Base-by-base conservation (phyloP, 768 basidiomycete genomes). In the Calocybe gangraenosa region DNA sequence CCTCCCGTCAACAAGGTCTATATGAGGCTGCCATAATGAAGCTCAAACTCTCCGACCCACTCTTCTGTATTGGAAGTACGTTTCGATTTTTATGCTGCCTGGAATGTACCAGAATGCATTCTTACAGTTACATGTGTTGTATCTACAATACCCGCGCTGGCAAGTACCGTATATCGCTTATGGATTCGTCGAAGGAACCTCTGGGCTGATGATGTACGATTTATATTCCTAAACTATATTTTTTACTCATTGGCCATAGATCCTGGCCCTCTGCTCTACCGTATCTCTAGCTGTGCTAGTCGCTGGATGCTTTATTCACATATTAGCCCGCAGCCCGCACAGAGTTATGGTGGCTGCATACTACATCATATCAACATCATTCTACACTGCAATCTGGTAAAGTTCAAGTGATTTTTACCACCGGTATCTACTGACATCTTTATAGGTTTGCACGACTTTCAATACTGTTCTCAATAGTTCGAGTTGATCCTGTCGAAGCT, bases 381-480 rank as follows among this genome's bases (percentile, higher is more conserved):
- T 71, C 46, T 71, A 69, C 42, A 54, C 56, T n/a, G 60, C 66
- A 14, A 61, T 71, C 36, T 73, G 70, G 71, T 70, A 37, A n/a
- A 39, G n/a, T n/a, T n/a, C n/a, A n/a, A n/a, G 18, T 17, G 25
- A 3, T 14, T 3, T 34, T 17, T 20, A 28, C 28, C 2, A 7
- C 33, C 35, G n/a, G 35, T 18, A 32, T 11, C 22, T 23, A n/a
- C 13, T 20, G 8, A 30, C 36, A 22, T 18, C 14, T 13, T 34
- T 23, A 6, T 21, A 74, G 74, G 72, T 65, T 61, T 25, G 63
- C 77, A 1, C 69, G 77, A 14, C 60, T 76, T n/a, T 70, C 75
- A 18, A 77, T 78, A 35, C 58, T 80, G 6, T 75, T 75, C 59
- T 78, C 76, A 6, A 67, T 80, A 49, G 70, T 78, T 42, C 74